Evolutionary conservation across 768 basidiomycete species (phyloP), one percentile per base, ranked within the genome.

Genomic region (Paxillus involutus): DNA sequence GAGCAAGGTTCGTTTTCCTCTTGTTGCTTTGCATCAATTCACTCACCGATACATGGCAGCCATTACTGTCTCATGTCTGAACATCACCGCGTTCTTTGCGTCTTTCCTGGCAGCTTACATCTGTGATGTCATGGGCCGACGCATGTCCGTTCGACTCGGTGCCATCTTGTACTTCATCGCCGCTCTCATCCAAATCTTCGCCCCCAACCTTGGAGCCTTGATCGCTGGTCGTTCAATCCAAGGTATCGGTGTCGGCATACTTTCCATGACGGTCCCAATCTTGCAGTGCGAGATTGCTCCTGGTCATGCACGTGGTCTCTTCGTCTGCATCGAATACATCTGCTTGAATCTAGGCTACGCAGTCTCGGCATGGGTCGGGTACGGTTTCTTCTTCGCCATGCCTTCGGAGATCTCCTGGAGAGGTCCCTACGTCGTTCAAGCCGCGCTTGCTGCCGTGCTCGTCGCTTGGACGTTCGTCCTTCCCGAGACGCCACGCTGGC

Each of bases 351-450:
- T 67, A 49, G 83, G 77, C 47, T 83, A 78, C 63, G 79, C 76
- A 10, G 59, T 76, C 17, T 75, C 77, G 29, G 66, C 77, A n/a
- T 77, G 78, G 79, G 73, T 77, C 45, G 77, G 79, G 33, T 80
- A 75, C 55, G 75, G 63, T 9, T 82, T 81, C 67, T 82, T 76
- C 60, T 75, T 78, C 45, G 73, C 73, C 55, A 68, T 67, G 21
- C 74, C 75, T 14, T 73, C 69, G 4, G 77, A 79, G 61, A 75
- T 77, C 52, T 76, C 80, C 12, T 85, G 84, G 81, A 71, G 79
- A 42, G 80, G 83, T 39, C 80, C 81, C 1, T 83, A 80, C 62
- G 72, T 78, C 55, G 68, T 83, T 8, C 82, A 84, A 63, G 76
- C 77, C 24, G 76, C 71, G 40, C 75, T 83, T 17, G 80, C 80